phyloP scores from a whole-genome alignment of 345 rosid genomes.

The Ceriops zippeliana region DNA sequence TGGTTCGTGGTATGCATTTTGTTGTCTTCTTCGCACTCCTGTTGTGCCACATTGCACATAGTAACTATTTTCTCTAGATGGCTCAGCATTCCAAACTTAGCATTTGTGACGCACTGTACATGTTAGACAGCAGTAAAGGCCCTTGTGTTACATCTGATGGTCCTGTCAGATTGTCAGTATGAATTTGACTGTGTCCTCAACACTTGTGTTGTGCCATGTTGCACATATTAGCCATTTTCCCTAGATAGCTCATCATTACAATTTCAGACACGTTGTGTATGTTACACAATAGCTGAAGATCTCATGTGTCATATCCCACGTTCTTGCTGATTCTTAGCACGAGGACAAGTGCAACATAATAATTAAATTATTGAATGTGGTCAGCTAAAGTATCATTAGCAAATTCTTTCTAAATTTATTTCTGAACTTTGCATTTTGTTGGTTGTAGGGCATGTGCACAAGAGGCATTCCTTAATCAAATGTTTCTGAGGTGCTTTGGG shows the following conservation, averaged over 20 bases:
- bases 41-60: background rate
- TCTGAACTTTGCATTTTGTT: background rate
- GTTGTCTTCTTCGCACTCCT: no score
- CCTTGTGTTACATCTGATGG: background rate
- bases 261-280: no score
- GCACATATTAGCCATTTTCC: no score
- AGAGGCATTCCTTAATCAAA: background rate
- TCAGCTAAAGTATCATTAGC: background rate
- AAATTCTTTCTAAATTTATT: background rate
- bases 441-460: background rate
- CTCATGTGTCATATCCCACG: no score
- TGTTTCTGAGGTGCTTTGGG: constrained; percentile 18
- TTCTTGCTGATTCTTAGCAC: background rate
- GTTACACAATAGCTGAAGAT: no score
- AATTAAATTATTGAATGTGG: background rate
- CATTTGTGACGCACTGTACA: background rate
- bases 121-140: no score
- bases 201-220: no score
- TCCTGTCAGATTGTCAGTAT: background rate
- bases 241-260: no score
- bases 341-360: background rate
- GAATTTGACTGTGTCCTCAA: no score
- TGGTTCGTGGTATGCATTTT: no score
- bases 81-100: background rate
- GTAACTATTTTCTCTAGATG: background rate